Evolutionary conservation across 352 stramenopile species (phyloP).

Genomic region (Pythium chondricola): DNA sequence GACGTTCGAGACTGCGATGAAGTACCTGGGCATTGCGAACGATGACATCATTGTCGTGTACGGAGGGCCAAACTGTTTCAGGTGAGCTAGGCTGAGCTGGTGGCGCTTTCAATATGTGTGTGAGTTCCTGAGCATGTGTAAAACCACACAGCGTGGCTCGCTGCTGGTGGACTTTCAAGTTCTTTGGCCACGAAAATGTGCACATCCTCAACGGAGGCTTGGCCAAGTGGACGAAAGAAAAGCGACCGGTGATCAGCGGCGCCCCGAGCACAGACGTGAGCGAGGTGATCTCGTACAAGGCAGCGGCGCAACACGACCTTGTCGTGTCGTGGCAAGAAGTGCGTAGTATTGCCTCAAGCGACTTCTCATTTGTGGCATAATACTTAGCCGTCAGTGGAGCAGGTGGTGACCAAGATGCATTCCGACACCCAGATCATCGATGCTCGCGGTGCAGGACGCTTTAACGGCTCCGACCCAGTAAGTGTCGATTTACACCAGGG

Average conservation of each 20-base stretch:
- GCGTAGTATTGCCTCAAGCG: neutral
- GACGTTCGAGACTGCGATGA: constrained; percentile 64
- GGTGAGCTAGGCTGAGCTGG: constrained; percentile 33
- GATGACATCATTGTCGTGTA: constrained; percentile 78
- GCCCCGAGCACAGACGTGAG: constrained; percentile 21
- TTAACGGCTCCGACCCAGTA: constrained; percentile 81
- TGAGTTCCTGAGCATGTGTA: constrained; percentile 26
- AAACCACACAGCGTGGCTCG: no score
- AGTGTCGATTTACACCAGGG: no score
- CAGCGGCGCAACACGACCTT: constrained; percentile 37
- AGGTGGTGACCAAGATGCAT: constrained; percentile 52
- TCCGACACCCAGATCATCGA: constrained; percentile 86
- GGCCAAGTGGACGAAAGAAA: constrained; percentile 65
- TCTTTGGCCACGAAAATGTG: constrained; percentile 83
- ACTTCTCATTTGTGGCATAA: neutral
- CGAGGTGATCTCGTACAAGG: constrained; percentile 32
- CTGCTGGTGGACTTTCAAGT: constrained; percentile 89
- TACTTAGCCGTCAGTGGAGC: neutral
- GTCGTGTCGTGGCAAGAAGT: constrained; percentile 54
- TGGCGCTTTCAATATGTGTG: no score
- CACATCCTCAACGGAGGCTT: constrained; percentile 84
- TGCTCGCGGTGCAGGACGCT: constrained; percentile 82
- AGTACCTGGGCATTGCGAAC: constrained; percentile 58
- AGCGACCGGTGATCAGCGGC: constrained; percentile 31
- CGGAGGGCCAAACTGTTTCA: constrained; percentile 75